Evolutionary conservation across 2,329 filamentous ascomycete genomes (phyloP).

Genomic region (Amphichorda felina): DNA sequence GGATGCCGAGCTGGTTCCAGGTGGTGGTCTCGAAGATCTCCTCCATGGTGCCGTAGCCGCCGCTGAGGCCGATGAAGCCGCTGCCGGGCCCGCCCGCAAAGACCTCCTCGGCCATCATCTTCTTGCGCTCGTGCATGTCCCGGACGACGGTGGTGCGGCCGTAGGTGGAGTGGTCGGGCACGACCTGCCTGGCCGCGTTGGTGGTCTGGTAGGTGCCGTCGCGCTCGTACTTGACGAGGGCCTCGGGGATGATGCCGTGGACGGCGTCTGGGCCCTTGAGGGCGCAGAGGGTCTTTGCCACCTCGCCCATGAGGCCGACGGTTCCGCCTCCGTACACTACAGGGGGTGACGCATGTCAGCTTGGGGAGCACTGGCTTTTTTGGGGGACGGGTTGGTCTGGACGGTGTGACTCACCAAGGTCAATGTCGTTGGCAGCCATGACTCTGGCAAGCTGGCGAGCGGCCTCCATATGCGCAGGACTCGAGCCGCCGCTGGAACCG

Average conservation of each 20-base stretch:
- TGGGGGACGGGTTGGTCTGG: not conserved
- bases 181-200: conserved; percentile 35
- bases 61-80: conserved; percentile 80
- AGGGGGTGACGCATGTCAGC: not conserved
- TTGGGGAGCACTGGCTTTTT: no score
- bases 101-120: conserved; percentile 84
- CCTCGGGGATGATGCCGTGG: conserved; percentile 86
- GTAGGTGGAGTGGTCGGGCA: conserved; percentile 56
- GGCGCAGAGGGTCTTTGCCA: conserved; percentile 75
- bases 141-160: conserved; percentile 79
- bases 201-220: conserved; percentile 40
- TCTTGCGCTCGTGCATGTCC: conserved; percentile 95
- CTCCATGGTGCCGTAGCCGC: conserved; percentile 91
- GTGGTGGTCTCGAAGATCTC: conserved; percentile 86
- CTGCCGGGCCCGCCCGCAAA: conserved; percentile 68
- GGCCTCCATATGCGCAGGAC: conserved; percentile 63
- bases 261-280: conserved; percentile 72
- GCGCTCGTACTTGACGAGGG: conserved; percentile 70
- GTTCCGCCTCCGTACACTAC: conserved; percentile 90
- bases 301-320: conserved; percentile 87
- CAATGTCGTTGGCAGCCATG: conserved; percentile 67
- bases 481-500: conserved; percentile 65
- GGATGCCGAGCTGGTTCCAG: conserved; percentile 96
- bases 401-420: conserved; percentile 41
- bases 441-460: conserved; percentile 62